Evolutionary conservation across 306 rosid species (phyloP), one percentile per base, ranked within the genome.

Genomic region (Rosa rugosa): DNA sequence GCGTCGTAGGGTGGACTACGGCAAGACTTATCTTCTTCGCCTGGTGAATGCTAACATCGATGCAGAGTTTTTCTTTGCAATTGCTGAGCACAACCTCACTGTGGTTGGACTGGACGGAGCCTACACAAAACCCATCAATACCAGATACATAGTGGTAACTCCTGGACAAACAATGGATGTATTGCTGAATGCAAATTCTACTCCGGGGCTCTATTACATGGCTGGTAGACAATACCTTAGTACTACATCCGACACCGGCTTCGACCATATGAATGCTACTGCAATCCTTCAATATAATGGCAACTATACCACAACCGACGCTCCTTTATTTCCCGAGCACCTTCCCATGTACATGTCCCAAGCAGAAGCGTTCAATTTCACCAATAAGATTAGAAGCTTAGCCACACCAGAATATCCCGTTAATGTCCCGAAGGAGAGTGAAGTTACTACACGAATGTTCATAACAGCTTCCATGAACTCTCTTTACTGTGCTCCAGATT

Each of bases 1-100:
- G 60, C 60, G 60, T 54, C 60, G 60, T 54, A 18, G 9, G 25
- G 60, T 56, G 27, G 62, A 56, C 22, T 22, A 56, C 62, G 62
- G 62, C 62, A 56, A 56, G 62, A n/a, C 62, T 0, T 56, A 56
- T 56, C 62, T 56, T 56, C 27, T 56, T 54, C 60, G 60, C 11
- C 25, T 56, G 12, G 62, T 56, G 23, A 56, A 56, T 56, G 62
- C 62, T 2, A 56, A 56, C 27, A 56, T 56, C 5, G 62, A 56
- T n/a, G 62, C 25, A 20, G 62, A 56, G 62, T 56, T 56, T n/a
- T 56, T 56, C 62, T 56, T 56, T n/a, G 62, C 62, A 20, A 56
- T 56, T 56, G 62, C 27, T 56, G 62, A 20, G 11, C 62, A 56
- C 25, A 56, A 56, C 62, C 62, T n/a, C 25, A 56, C 62, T 56